Conservation (phyloP, 352 stramenopile species). For the Pythium phragmiticola region DNA sequence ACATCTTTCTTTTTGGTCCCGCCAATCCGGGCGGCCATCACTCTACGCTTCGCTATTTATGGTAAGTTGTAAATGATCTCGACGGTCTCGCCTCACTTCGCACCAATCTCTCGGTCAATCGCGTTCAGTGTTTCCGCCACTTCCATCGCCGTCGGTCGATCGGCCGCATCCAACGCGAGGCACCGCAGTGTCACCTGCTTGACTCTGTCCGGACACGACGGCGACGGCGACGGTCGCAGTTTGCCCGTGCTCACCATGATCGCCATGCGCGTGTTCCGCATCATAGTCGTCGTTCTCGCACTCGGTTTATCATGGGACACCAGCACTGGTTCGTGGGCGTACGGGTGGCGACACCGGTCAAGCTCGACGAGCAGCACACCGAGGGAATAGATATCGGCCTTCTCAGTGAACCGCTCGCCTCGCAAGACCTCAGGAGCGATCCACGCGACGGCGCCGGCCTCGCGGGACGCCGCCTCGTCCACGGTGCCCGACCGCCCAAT, state of each 20-base stretch:
- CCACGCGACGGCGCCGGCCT: constrained; percentile 19
- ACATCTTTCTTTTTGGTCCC: too few species aligned
- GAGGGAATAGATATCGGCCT: constrained; percentile 32
- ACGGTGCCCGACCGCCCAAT: constrained; percentile 1
- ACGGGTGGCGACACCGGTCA: constrained; percentile 7
- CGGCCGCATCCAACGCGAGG: constrained; percentile 11
- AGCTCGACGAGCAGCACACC: constrained; percentile 22
- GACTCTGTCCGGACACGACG: constrained; percentile 14
- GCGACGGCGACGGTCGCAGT: constrained; percentile 18
- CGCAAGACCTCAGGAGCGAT: constrained; percentile 15
- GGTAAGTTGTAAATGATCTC: too few species aligned
- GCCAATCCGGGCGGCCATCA: too few species aligned
- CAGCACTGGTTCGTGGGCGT: neutral
- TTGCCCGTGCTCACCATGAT: constrained; percentile 23
- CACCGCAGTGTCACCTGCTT: constrained; percentile 16
- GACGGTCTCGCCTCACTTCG: too few species aligned
- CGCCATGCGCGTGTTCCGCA: constrained; percentile 22
- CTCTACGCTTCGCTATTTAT: too few species aligned
- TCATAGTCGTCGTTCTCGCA: neutral
- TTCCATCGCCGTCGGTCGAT: constrained; percentile 2
- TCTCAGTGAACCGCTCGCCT: constrained; percentile 27
- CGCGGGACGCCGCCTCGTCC: constrained; percentile 25
- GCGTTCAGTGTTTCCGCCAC: neutral
- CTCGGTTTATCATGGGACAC: neutral
- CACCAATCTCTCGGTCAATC: neutral